Conservation (phyloP, 192 early-diverging fungal species). For the Spizellomyces punctatus region DNA sequence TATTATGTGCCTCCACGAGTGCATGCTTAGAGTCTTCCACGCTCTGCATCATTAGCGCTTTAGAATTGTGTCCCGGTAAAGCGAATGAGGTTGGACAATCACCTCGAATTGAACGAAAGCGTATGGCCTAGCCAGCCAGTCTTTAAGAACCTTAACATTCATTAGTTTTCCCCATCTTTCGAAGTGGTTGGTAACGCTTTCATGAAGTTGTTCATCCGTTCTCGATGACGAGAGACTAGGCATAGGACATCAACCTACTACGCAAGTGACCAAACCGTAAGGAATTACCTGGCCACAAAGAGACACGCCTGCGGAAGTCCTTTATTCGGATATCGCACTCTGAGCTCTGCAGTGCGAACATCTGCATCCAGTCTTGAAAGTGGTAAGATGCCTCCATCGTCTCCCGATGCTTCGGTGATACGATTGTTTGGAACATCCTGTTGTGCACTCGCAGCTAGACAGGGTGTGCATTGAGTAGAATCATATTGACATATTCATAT, state of each 20-base stretch:
- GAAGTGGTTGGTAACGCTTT: slow-evolving; percentile 63
- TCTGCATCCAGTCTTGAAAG: too few species aligned
- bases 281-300: slow-evolving; percentile 72
- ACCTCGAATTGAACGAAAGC: slow-evolving; percentile 81
- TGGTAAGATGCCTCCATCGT: too few species aligned
- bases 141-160: slow-evolving; percentile 75
- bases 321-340: slow-evolving; percentile 5
- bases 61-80: not conserved
- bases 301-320: slow-evolving; percentile 59
- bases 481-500: too few species aligned
- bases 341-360: too few species aligned
- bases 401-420: too few species aligned
- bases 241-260: not conserved
- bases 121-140: slow-evolving; percentile 71
- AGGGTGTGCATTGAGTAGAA: too few species aligned
- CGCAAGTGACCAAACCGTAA: not conserved
- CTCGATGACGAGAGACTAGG: slow-evolving; percentile 55
- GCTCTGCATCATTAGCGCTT: slow-evolving; percentile 32
- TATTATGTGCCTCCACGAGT: slow-evolving; percentile 65
- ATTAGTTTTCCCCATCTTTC: slow-evolving; percentile 62
- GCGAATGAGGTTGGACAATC: not conserved
- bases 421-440: too few species aligned
- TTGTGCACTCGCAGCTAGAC: too few species aligned
- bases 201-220: slow-evolving; percentile 55
- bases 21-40: slow-evolving; percentile 60